phyloP scores from a whole-genome alignment of 139 green algal species.

The Chlorella sp. region DNA sequence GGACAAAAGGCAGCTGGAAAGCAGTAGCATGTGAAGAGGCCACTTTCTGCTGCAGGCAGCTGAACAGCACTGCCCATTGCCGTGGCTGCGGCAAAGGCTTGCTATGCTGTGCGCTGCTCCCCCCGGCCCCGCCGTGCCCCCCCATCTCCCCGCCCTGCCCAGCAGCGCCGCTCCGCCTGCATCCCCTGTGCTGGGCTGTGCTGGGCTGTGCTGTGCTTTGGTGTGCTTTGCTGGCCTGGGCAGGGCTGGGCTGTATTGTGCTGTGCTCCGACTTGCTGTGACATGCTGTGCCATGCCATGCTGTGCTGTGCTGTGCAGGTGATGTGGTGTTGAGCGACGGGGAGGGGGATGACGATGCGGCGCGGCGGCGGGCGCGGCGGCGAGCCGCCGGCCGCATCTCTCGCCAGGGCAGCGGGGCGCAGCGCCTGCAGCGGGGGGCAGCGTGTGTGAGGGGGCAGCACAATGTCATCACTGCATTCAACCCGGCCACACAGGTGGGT shows the following conservation, averaged over 20 bases:
- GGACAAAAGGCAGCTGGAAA: background rate
- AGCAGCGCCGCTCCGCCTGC: too few relatives aligned
- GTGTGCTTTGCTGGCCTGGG: background rate
- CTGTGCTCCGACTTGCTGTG: too few relatives aligned
- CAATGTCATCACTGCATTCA: constrained; percentile 77
- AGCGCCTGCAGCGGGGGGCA: constrained; percentile 25
- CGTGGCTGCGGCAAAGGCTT: too few relatives aligned
- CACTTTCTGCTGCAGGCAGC: background rate
- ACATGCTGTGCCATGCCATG: background rate
- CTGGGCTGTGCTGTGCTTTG: background rate
- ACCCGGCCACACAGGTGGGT: constrained; percentile 63
- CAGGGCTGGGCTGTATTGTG: background rate
- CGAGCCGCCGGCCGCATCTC: constrained; percentile 4
- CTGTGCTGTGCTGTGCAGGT: background rate
- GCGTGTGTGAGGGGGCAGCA: constrained; percentile 30
- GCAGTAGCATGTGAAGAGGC: too few relatives aligned
- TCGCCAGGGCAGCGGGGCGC: constrained; percentile 14
- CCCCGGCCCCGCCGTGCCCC: too few relatives aligned
- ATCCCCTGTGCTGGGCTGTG: background rate
- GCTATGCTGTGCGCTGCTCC: too few relatives aligned
- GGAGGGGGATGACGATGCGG: background rate
- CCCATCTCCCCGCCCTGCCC: too few relatives aligned
- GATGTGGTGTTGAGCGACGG: background rate
- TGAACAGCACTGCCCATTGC: too few relatives aligned
- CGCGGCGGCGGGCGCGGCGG: background rate